Evolutionary conservation across 176 grass and related monocot species (phyloP).

Genomic region (Carex pumila): DNA sequence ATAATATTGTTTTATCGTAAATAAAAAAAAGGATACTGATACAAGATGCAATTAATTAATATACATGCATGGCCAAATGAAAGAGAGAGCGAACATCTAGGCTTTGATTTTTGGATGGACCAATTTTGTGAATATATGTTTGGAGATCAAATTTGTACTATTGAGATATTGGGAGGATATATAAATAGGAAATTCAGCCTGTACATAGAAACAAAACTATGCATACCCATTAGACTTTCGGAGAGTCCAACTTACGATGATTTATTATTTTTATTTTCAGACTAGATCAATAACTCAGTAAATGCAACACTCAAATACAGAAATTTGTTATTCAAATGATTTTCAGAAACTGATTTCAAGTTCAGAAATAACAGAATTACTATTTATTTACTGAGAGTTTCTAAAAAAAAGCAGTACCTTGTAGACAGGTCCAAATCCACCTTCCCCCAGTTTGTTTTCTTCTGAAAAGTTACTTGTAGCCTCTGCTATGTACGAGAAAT

Average conservation of each 20-base stretch:
- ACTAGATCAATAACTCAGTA: background rate
- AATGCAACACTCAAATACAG: background rate
- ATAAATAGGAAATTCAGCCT: background rate
- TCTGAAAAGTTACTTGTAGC: slow-evolving; percentile 20
- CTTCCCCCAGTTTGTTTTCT: slow-evolving; percentile 19
- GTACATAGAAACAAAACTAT: background rate
- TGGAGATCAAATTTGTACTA: background rate
- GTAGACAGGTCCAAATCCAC: slow-evolving; percentile 26
- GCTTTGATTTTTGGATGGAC: background rate
- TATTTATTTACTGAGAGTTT: background rate
- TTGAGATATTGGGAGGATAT: background rate
- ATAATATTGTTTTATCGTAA: too few relatives aligned
- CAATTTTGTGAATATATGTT: background rate
- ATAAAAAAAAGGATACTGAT: too few relatives aligned
- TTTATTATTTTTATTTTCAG: background rate
- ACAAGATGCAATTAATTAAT: too few relatives aligned
- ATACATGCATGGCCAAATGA: background rate
- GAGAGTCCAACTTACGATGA: background rate
- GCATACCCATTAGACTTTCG: background rate
- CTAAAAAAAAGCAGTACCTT: background rate
- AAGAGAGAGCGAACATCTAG: background rate
- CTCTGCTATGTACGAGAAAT: slow-evolving; percentile 2
- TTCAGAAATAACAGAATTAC: background rate
- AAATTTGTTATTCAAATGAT: background rate
- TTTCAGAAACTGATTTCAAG: background rate